Conservation (phyloP, 129 eudicot species). For the Lactuca sativa region DNA sequence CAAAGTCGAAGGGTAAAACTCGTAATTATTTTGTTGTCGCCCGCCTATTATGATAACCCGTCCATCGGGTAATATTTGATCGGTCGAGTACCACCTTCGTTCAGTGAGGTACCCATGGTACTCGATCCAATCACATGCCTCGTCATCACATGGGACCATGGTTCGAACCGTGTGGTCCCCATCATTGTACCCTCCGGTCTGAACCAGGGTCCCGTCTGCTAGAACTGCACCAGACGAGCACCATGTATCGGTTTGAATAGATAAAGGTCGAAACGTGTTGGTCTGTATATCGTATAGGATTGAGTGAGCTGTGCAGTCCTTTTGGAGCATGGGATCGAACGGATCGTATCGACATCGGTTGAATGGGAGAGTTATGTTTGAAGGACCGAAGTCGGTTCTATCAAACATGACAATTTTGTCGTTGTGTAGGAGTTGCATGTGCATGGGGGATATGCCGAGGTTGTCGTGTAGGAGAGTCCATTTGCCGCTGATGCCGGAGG, state of each 20-base stretch:
- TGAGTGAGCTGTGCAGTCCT: conserved; percentile 85
- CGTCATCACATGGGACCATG: conserved; percentile 47
- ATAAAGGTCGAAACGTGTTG: conserved; percentile 54
- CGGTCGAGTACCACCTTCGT: conserved; percentile 77
- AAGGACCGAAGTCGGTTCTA: conserved; percentile 71
- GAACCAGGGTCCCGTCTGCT: conserved; percentile 67
- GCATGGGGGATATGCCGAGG: conserved; percentile 82
- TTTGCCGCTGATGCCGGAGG: conserved; percentile 40
- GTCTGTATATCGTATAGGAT: conserved; percentile 46
- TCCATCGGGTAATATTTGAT: conserved; percentile 80
- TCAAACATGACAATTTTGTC: conserved; percentile 84
- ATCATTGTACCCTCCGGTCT: conserved; percentile 77
- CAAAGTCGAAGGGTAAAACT: conserved; percentile 47
- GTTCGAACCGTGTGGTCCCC: conserved; percentile 70
- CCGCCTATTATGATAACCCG: conserved; percentile 70
- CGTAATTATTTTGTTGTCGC: conserved; percentile 58
- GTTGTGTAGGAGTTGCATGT: conserved; percentile 79
- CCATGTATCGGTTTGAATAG: conserved; percentile 65
- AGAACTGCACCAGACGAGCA: conserved; percentile 81
- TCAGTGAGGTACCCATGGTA: conserved; percentile 37
- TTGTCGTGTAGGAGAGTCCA: conserved; percentile 58
- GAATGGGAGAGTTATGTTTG: conserved; percentile 64
- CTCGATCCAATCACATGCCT: conserved; percentile 70
- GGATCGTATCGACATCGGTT: conserved; percentile 59
- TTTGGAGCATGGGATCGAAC: conserved; percentile 43